Evolutionary conservation across 306 rosid species (phyloP), one percentile per base, ranked within the genome.

Genomic region (Crotalaria pallida): DNA sequence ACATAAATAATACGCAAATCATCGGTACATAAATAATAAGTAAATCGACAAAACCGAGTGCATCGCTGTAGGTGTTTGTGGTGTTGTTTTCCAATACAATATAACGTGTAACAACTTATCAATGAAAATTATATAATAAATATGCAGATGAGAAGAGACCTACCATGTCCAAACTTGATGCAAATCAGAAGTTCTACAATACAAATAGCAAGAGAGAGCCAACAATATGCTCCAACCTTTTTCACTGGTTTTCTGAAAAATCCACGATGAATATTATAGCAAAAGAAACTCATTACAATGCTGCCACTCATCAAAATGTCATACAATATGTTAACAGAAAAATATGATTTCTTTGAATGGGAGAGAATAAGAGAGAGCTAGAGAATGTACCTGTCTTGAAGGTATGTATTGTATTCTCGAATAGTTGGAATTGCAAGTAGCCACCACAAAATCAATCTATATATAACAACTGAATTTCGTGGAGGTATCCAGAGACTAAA

Each of bases 361-460:
- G 64, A 15, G 53, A 58, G 73, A 11, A 67, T 38, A 13, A 69
- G 36, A 4, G 36, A 68, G 77, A 83, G n/a, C n/a, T 67, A 63
- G 84, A 65, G 72, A 71, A 67, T 21, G 44, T 81, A 95, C 99
- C 92, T 79, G 84, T 95, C 99, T 77, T 95, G 97, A 82, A 95
- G 99, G 77, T 95, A 95, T 11, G 97, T 72, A 72, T 95, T 95
- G 85, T 95, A 95, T 79, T 95, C 99, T 0, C 99, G 97, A 77
- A 95, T 91, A 16, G 99, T 91, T 33, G 99, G 99, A 74, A 95
- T 91, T 27, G 99, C 99, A 67, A 95, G 91, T 68, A 95, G 57
- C 99, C 99, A 95, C 99, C 99, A 95, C 77, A 95, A 81, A 78
- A 95, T 83, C 84, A 95, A 64, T 81, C 99, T 85, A 84, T 95